Conservation (phyloP, 2,329 filamentous ascomycete species). For the Penicillium fuscoglaucum region DNA sequence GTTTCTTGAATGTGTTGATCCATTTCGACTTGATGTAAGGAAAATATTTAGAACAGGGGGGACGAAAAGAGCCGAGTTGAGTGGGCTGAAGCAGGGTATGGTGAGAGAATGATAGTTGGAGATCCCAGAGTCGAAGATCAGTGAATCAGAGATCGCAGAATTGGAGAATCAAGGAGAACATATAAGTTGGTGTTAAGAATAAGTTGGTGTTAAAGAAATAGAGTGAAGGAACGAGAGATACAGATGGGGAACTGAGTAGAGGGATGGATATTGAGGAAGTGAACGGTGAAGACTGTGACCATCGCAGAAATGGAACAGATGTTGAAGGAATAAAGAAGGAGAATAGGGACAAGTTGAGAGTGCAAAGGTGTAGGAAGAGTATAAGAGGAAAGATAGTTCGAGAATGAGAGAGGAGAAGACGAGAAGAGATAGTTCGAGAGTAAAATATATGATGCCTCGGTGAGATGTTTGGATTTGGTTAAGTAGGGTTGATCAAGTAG, state of each 20-base stretch:
- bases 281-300: not conserved
- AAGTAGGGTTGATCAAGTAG: too few species aligned
- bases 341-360: not conserved
- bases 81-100: not conserved
- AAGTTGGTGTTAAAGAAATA: too few species aligned
- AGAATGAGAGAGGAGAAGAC: not conserved
- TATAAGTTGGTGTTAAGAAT: not conserved
- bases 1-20: too few species aligned
- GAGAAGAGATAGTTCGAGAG: not conserved
- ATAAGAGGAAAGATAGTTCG: not conserved
- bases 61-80: not conserved
- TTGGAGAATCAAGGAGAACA: not conserved
- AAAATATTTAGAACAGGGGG: too few species aligned
- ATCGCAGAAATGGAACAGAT: too few species aligned
- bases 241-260: not conserved
- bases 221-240: not conserved
- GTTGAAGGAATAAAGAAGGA: not conserved
- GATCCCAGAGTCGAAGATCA: not conserved
- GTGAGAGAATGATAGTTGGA: not conserved
- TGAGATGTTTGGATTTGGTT: not conserved
- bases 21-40: not conserved
- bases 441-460: not conserved
- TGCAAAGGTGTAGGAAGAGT: not conserved
- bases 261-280: too few species aligned
- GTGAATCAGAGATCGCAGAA: not conserved